Percentiles rank a stretch among this genome's conserved stretches.
phyloP scores from a whole-genome alignment of 371 early-diverging fungal species.

The Mucor irregularis region DNA sequence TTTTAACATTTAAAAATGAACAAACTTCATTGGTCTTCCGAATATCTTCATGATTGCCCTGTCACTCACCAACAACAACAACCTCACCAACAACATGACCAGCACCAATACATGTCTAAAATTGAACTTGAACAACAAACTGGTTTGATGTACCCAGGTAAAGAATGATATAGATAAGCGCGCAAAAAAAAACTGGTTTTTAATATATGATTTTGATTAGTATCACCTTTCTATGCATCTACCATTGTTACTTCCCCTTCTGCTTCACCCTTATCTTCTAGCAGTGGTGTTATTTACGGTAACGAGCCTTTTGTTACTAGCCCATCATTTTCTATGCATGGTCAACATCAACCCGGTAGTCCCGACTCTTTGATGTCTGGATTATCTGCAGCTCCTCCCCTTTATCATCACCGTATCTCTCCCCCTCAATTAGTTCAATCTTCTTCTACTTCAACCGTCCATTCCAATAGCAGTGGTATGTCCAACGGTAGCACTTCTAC shows the following conservation, averaged over 20 bases:
- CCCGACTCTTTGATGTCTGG: constrained; percentile 39
- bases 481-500: constrained; percentile 25
- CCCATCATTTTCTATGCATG: constrained; percentile 7
- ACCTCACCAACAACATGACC: constrained; percentile 23
- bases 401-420: constrained; percentile 14
- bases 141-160: constrained; percentile 37
- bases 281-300: constrained; percentile 14
- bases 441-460: constrained; percentile 24
- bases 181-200: neutral
- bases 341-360: constrained; percentile 26
- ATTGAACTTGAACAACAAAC: constrained; percentile 23
- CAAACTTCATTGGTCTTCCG: constrained; percentile 23
- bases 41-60: constrained; percentile 34
- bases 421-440: constrained; percentile 41
- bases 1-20: constrained; percentile 4
- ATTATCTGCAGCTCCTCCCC: constrained; percentile 16
- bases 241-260: neutral
- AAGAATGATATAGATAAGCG: neutral
- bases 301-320: constrained; percentile 18
- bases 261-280: constrained; percentile 15
- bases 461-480: constrained; percentile 8
- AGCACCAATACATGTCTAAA: constrained; percentile 19
- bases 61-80: constrained; percentile 22
- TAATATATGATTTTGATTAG: too few species aligned
- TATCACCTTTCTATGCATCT: constrained; percentile 21